Evolutionary conservation across 345 rosid genomes (phyloP).

Genomic region (Gynandropsis gynandra): DNA sequence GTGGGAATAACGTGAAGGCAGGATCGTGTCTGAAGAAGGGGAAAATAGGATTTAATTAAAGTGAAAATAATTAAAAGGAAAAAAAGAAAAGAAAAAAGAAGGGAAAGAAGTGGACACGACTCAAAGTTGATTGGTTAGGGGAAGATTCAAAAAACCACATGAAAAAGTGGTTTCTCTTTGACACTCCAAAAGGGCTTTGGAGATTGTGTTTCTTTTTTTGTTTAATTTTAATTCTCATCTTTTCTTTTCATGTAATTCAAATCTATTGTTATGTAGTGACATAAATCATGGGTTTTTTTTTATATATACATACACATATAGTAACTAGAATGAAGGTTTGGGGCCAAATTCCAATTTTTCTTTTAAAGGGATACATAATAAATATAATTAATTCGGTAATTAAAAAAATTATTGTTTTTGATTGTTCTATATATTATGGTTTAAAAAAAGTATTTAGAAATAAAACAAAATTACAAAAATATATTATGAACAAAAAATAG

Average conservation of each 20-base stretch:
- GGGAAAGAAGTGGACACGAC: slow-evolving; percentile 19
- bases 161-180: slow-evolving; percentile 30
- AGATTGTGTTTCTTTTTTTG: slow-evolving; percentile 21
- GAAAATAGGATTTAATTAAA: neutral
- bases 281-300: slow-evolving; percentile 17
- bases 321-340: no score
- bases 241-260: slow-evolving; percentile 18
- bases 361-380: no score
- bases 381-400: no score
- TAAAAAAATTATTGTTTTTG: no score
- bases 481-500: no score
- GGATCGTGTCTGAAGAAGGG: slow-evolving; percentile 38
- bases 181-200: slow-evolving; percentile 39
- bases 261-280: slow-evolving; percentile 18
- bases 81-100: slow-evolving; percentile 11
- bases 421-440: no score
- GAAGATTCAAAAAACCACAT: slow-evolving; percentile 25
- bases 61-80: neutral
- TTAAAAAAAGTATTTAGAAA: no score
- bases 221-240: slow-evolving; percentile 17
- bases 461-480: no score
- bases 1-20: slow-evolving; percentile 38
- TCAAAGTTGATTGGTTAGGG: slow-evolving; percentile 27
- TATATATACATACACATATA: neutral
- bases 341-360: no score